Evolutionary conservation across 768 basidiomycete species (phyloP).

Genomic region (Leccinum obscurum): DNA sequence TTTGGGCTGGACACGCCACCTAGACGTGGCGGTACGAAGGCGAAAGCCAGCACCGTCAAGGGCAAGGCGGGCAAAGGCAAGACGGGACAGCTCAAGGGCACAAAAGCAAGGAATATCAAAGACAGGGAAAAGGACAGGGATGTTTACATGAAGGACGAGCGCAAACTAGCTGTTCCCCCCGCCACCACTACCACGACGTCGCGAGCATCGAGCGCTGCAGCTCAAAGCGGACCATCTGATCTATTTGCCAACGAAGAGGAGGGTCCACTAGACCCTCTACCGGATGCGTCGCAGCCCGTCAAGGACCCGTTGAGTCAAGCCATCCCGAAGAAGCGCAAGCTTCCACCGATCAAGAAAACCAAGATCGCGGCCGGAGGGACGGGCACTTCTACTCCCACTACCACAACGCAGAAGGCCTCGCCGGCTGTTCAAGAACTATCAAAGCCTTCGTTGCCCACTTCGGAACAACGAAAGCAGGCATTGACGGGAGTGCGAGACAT

Average conservation of each 20-base stretch:
- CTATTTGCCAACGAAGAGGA: slow-evolving; percentile 35
- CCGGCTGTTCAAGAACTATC: slow-evolving; percentile 23
- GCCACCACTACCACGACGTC: slow-evolving; percentile 19
- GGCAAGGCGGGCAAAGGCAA: slow-evolving; percentile 28
- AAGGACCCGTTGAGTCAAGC: slow-evolving; percentile 25
- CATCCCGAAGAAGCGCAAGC: slow-evolving; percentile 59
- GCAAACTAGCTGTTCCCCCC: slow-evolving; percentile 29
- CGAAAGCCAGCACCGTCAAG: slow-evolving; percentile 25
- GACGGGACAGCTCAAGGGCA: slow-evolving; percentile 13
- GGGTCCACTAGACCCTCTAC: slow-evolving; percentile 9
- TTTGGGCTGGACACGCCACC: slow-evolving; percentile 23
- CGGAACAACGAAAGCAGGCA: slow-evolving; percentile 41
- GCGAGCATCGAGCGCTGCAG: slow-evolving; percentile 32
- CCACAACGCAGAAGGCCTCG: slow-evolving; percentile 26
- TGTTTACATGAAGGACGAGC: slow-evolving; percentile 43
- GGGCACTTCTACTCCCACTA: slow-evolving; percentile 24
- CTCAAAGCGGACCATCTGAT: slow-evolving; percentile 32
- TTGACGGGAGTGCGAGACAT: slow-evolving; percentile 54
- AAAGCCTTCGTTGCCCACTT: slow-evolving; percentile 28
- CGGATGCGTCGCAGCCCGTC: slow-evolving; percentile 28
- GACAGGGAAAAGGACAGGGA: slow-evolving; percentile 37
- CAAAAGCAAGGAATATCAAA: slow-evolving; percentile 32
- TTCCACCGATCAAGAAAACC: slow-evolving; percentile 69
- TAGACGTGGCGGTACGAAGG: slow-evolving; percentile 26
- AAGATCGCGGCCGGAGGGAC: slow-evolving; percentile 37